These are phyloP conservation scores for Trichocomaceae sp. DNA, from an alignment of 2,329 filamentous ascomycete genomes.

Conservation along the genomic window DNA sequence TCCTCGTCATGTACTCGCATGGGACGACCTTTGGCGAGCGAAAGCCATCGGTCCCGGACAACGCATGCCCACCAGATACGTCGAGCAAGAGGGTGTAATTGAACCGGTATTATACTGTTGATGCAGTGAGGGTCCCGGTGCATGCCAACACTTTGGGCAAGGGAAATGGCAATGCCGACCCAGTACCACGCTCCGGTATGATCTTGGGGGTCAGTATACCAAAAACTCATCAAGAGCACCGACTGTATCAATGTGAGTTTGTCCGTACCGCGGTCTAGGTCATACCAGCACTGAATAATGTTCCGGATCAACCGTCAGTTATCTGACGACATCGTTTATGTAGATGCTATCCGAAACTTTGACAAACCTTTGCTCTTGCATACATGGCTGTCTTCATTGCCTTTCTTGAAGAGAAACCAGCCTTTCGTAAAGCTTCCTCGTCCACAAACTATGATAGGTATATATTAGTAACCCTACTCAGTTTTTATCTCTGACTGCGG, in stretches of 20 bases:
- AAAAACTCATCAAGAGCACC: conserved; percentile 87
- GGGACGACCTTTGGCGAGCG: conserved; percentile 5
- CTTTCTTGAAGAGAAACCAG: conserved; percentile 71
- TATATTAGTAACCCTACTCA: too few species aligned
- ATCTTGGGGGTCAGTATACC: conserved; percentile 94
- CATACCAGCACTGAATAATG: conserved; percentile 64
- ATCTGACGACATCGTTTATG: too few species aligned
- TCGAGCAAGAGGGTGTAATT: neutral
- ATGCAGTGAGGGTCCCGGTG: neutral
- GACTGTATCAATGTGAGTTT: conserved; percentile 86
- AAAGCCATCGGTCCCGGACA: conserved; percentile 7
- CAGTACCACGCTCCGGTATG: conserved; percentile 98
- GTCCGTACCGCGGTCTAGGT: conserved; percentile 90
- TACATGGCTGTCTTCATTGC: conserved; percentile 83
- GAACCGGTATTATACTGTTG: neutral
- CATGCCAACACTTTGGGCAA: conserved; percentile 5
- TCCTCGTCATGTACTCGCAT: conserved; percentile 9
- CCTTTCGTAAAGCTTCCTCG: conserved; percentile 65
- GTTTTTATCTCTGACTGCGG: too few species aligned
- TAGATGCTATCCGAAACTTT: neutral
- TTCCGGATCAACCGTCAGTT: conserved; percentile 13
- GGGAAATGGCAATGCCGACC: conserved; percentile 47
- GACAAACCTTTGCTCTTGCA: conserved; percentile 70
- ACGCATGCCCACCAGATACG: conserved; percentile 12
- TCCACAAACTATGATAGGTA: conserved; percentile 64